Base-by-base conservation (phyloP, 805 yeast species). In the Starmerella sirachaensis region DNA sequence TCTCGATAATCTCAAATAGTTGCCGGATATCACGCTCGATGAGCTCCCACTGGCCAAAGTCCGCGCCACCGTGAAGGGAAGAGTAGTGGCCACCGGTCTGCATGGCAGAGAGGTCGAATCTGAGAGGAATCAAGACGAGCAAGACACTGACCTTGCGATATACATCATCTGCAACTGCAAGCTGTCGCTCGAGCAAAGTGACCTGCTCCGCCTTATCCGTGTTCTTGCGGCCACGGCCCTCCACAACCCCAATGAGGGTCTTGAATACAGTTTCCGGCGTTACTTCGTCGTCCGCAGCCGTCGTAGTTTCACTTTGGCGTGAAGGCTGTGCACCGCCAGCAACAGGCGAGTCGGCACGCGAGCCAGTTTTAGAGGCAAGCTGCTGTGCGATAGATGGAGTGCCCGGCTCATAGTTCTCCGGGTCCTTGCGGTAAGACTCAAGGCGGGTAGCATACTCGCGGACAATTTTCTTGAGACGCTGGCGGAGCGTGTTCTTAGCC, bases 221-320 rank as follows among this genome's bases (percentile, higher is more conserved):
- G 59, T 83, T 85, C 68, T 83, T 88, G 69, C 86, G 86, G 67
- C 98, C 98, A 64, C 98, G 78, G 34, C 85, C 69, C 61, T 91
- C 97, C 43, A 80, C 65, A 40, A 91, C 76, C 38, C 74, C 61
- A 57, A 78, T 72, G 57, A 91, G 68, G 24, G 80, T 73, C 40
- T 75, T 65, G 65, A 86, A 84, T 40, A 85, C 75, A 40, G 65
- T 69, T 13, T 63, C 66, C 40, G 62, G 42, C n/a, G 64, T 46
- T 31, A 57, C 49, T 28, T 50, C 56, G 17, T 37, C 41, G 18
- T 24, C 29, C 50, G 46, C 33, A 12, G 29, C 48, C 64, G 64
- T 26, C 14, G 19, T 23, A 11, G 10, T 11, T 8, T 8, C 24
- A 7, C 11, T 21, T 7, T 7, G 24, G 24, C 10, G n/a, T n/a